Evolutionary conservation across 208 protist genomes (phyloP), one percentile per base, ranked within the genome.

Genomic region (Trichomonas tenax): DNA sequence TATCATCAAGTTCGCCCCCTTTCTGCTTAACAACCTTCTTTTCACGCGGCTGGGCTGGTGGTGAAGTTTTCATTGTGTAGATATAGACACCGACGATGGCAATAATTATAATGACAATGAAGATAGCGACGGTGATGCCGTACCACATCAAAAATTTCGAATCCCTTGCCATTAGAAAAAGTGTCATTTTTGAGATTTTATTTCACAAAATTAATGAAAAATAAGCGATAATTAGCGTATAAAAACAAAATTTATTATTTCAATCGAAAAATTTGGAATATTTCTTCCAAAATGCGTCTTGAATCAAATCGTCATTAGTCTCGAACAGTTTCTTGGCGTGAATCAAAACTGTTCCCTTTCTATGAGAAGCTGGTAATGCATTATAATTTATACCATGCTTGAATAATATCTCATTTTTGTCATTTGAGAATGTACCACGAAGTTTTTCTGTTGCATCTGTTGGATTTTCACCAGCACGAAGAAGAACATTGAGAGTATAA

Each of bases 401-500:
- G n/a, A 45, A 36, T 17, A 90, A 31, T 17, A 90, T 90, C 2
- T 90, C 82, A 48, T 90, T 17, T 48, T 90, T 90, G 31, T 90
- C n/a, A 3, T 26, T 23, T 48, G 82, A 90, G n/a, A 90, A 26
- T 90, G 82, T 90, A 48, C 82, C 82, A 9, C 11, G 45, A 9
- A 90, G 48, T 48, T 48, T 21, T 90, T 48, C 40, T 90, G 82
- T 90, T 14, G 82, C 82, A 44, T 45, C 82, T 34, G 82, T 26
- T 45, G n/a, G n/a, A 90, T 48, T 36, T 21, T 44, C 1, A 44
- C 82, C 82, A n/a, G 82, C 41, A 10, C 72, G 6, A 38, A 96
- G 31, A 6, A 96, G 23, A 38, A 81, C 45, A 63, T 82, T 95
- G 36, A 96, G 63, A 51, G 96, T 93, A 63, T 90, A 96, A 46